Evolutionary conservation across 164 flowering plant genomes (phyloP).

Genomic region (Taxillus chinensis): DNA sequence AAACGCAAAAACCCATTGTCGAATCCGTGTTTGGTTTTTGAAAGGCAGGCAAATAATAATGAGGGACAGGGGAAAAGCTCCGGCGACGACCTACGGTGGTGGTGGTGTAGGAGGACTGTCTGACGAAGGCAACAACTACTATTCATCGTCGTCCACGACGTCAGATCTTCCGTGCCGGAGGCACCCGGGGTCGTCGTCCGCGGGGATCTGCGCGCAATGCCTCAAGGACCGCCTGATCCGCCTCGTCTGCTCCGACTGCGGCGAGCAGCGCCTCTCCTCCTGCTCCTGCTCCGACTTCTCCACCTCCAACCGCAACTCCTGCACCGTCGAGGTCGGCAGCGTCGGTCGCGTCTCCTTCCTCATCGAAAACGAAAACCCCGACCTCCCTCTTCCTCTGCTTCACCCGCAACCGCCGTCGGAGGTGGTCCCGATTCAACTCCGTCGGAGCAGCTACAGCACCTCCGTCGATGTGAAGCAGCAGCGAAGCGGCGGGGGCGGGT

Average conservation of each 20-base stretch:
- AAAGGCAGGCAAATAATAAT: conserved; percentile 14
- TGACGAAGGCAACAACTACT: conserved; percentile 11
- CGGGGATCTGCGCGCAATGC: conserved; percentile 74
- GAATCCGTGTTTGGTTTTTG: too few species aligned
- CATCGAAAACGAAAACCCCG: conserved; percentile 47
- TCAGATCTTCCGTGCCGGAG: conserved; percentile 53
- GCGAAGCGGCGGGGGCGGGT: conserved; percentile 18
- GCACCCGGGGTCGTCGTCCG: conserved; percentile 61
- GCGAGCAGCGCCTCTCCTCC: conserved; percentile 73
- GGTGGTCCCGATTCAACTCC: conserved; percentile 21
- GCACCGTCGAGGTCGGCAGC: conserved; percentile 49
- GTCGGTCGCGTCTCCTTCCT: conserved; percentile 72
- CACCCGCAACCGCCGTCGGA: not conserved
- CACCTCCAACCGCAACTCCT: conserved; percentile 42
- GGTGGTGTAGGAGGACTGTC: not conserved
- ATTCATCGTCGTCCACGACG: conserved; percentile 25
- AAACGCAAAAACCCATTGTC: too few species aligned
- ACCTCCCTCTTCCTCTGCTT: not conserved
- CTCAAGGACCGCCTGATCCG: conserved; percentile 56
- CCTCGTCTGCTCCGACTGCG: conserved; percentile 79
- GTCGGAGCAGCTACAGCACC: conserved; percentile 54
- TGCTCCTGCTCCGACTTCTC: conserved; percentile 64
- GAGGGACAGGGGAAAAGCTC: conserved; percentile 59
- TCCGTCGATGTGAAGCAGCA: conserved; percentile 34
- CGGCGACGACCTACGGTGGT: conserved; percentile 14